phyloP scores from a whole-genome alignment of 108 stramenopile species.

The Skeletonema grethae region DNA sequence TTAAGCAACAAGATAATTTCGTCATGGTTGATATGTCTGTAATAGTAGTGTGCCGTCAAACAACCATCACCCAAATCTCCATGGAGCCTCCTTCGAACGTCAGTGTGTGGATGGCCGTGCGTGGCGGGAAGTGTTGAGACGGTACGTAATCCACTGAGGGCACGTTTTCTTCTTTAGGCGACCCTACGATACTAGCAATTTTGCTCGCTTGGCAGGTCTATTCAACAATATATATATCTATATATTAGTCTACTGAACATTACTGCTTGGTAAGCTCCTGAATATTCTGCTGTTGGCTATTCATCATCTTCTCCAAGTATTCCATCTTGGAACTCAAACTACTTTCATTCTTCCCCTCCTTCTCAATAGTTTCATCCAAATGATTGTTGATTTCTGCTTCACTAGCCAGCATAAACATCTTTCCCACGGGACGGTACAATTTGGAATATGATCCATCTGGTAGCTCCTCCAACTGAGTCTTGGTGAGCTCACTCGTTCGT shows the following conservation, averaged over 20 bases:
- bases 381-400: conserved; percentile 56
- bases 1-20: conserved; percentile 9
- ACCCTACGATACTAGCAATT: too few relatives aligned
- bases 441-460: conserved; percentile 49
- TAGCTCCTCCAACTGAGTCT: conserved; percentile 61
- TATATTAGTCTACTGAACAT: conserved; percentile 8
- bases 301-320: conserved; percentile 82
- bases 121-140: not conserved
- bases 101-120: not conserved
- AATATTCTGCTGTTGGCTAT: conserved; percentile 85
- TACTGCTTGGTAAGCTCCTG: conserved; percentile 60
- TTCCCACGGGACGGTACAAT: conserved; percentile 79
- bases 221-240: too few relatives aligned
- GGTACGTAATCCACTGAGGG: not conserved
- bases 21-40: conserved; percentile 6
- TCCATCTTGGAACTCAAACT: conserved; percentile 76
- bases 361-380: conserved; percentile 57
- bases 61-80: not conserved
- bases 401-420: conserved; percentile 78
- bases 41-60: not conserved
- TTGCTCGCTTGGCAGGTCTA: too few relatives aligned
- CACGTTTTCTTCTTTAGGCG: not conserved
- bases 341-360: conserved; percentile 52
- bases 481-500: conserved; percentile 68
- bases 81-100: conserved; percentile 1